A percentile compares a stretch with the other conserved stretches of the same genome.
Evolutionary conservation across 2,329 filamentous ascomycete genomes (phyloP).

Genomic region (Colletotrichum musicola): DNA sequence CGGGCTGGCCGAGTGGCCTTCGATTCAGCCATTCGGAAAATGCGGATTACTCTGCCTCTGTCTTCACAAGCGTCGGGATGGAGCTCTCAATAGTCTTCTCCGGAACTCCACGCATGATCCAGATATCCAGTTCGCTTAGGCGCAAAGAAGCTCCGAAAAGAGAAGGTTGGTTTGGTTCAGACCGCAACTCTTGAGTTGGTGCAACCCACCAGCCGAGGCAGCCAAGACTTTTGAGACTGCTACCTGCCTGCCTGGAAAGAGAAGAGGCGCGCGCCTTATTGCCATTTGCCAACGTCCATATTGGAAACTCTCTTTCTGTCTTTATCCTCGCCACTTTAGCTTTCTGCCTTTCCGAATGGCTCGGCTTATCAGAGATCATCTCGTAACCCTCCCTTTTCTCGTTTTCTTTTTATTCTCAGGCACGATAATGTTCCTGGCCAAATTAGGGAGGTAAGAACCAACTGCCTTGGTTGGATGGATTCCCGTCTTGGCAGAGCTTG

Average conservation of each 20-base stretch:
- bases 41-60: too few species aligned
- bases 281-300: background rate
- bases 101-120: too few species aligned
- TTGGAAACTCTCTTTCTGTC: too few species aligned
- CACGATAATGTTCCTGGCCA: background rate
- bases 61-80: too few species aligned
- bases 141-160: too few species aligned
- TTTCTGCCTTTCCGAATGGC: background rate
- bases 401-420: background rate
- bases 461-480: slow-evolving; percentile 27
- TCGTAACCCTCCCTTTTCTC: background rate
- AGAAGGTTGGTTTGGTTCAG: background rate
- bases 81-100: too few species aligned
- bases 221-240: background rate
- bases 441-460: slow-evolving; percentile 26
- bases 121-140: too few species aligned
- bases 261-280: background rate
- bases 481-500: slow-evolving; percentile 30
- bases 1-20: too few species aligned
- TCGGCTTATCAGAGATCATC: background rate
- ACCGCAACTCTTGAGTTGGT: background rate
- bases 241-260: background rate
- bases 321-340: too few species aligned
- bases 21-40: too few species aligned
- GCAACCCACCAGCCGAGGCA: background rate